Base-by-base conservation (phyloP, 208 protist species). In the Trypanosomatidae sp. region DNA sequence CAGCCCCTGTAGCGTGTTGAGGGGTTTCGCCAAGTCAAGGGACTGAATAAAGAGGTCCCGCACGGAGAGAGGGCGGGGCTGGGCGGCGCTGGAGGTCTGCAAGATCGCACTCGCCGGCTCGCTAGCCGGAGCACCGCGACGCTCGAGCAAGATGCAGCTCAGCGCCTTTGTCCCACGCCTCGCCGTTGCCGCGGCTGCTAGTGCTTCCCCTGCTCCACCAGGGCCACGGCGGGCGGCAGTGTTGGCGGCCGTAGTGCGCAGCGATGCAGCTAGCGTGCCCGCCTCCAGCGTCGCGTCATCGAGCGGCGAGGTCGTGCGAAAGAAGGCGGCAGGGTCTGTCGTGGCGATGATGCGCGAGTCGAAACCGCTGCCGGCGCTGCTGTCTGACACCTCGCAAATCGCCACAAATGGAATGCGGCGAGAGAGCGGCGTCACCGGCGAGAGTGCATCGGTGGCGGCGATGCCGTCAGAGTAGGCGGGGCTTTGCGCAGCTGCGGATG, bases 11-110 rank as follows among this genome's bases (percentile, higher is more conserved):
- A 97, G 80, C 22, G 68, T 60, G 25, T 86, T 82, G 30, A 95
- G 73, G 15, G 90, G 90, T 46, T 82, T 71, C 25, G 71, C 73
- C 33, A 91, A 74, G 56, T 94, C 87, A 0, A 97, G 53, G 12
- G 84, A 88, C 50, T 91, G 83, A n/a, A 97, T 77, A 64, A 81
- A 83, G 7, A 97, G 70, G 56, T 96, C 83, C 1, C 79, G 69
- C 43, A 92, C 66, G 19, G 71, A 76, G 12, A 94, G 76, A 33
- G 76, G 65, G 7, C 33, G 49, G 8, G 44, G 0, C 0, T 39
- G 50, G 46, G 1, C 17, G 22, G 30, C 17, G 4, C 10, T 2
- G 5, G n/a, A n/a, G n/a, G n/a, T n/a, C 19, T 30, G 3, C 13
- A 19, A 8, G 15, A 30, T 8, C 10, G 8, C 28, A 3, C 17